Percentiles rank a stretch among this genome's conserved stretches.
phyloP scores from a whole-genome alignment of 768 basidiomycete genomes.

The Lyophyllum atratum region DNA sequence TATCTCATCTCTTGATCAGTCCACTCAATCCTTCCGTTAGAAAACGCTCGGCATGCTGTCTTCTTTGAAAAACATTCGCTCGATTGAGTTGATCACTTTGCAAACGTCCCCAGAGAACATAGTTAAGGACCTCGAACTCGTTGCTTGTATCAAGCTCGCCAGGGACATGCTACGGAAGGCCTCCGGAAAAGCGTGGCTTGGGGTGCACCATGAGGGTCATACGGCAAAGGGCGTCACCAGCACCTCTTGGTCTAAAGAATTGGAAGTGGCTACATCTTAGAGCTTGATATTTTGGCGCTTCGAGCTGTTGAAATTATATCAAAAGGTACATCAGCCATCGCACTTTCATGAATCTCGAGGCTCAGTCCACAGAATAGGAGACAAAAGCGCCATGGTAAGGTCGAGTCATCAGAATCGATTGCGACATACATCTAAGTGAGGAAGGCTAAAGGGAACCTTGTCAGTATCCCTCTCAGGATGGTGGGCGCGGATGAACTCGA shows the following conservation, averaged over 20 bases:
- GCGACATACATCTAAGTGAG: too few relatives aligned
- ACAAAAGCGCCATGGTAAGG: too few relatives aligned
- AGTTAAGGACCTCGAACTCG: background rate
- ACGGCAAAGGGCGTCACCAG: too few relatives aligned
- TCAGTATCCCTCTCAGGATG: too few relatives aligned
- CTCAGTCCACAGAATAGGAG: too few relatives aligned
- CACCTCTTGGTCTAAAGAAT: background rate
- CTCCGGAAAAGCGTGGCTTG: background rate
- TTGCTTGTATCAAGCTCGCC: constrained; percentile 15
- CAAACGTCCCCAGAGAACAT: background rate
- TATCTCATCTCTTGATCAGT: background rate
- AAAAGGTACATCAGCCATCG: too few relatives aligned
- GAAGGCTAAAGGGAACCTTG: too few relatives aligned
- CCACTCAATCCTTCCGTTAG: background rate
- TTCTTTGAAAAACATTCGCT: background rate
- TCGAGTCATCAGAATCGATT: too few relatives aligned
- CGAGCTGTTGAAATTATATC: too few relatives aligned
- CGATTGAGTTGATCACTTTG: background rate
- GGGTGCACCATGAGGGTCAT: background rate
- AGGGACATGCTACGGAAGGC: constrained; percentile 17
- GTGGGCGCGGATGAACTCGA: too few relatives aligned
- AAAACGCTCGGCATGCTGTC: background rate
- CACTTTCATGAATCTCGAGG: too few relatives aligned
- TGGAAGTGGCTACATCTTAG: background rate
- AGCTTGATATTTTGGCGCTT: too few relatives aligned